Evolutionary conservation across 2,329 filamentous ascomycete species (phyloP).

Genomic region (Plectosphaerella plurivora): DNA sequence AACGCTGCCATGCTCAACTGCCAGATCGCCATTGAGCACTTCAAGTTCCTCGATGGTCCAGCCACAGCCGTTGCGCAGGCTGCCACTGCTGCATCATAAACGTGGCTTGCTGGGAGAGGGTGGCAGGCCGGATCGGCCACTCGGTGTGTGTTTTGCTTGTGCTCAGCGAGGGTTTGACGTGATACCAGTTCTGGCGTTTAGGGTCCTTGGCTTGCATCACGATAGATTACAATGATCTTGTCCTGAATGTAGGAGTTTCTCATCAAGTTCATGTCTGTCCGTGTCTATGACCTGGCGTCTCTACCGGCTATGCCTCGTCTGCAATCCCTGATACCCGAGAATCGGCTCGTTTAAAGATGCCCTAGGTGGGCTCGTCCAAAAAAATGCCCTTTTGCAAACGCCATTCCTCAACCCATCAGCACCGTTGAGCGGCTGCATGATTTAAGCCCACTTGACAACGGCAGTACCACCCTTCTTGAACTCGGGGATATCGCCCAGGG

Average conservation of each 20-base stretch:
- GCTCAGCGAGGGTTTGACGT: not conserved
- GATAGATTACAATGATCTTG: no score
- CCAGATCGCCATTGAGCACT: slow-evolving; percentile 77
- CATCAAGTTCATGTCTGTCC: no score
- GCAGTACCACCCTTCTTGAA: slow-evolving; percentile 64
- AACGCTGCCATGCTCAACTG: slow-evolving; percentile 90
- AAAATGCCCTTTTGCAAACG: slow-evolving; percentile 9
- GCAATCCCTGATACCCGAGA: not conserved
- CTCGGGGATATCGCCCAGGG: slow-evolving; percentile 56
- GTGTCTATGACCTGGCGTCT: no score
- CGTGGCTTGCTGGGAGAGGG: no score
- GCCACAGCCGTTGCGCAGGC: slow-evolving; percentile 15
- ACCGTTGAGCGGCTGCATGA: no score
- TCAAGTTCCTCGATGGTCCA: slow-evolving; percentile 60
- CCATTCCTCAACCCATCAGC: slow-evolving; percentile 3
- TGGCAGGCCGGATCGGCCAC: no score
- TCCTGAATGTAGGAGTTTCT: no score
- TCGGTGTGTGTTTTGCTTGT: no score
- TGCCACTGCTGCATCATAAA: no score
- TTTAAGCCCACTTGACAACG: slow-evolving; percentile 53
- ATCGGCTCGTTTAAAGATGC: not conserved
- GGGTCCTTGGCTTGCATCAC: not conserved
- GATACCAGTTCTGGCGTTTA: not conserved
- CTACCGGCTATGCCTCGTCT: not conserved
- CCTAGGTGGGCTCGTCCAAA: no score